A percentile compares a stretch with the other conserved stretches of the same genome.
These are phyloP conservation scores for Fusarium longipes DNA, from an alignment of 2,329 filamentous ascomycete genomes.

Conservation along the genomic window DNA sequence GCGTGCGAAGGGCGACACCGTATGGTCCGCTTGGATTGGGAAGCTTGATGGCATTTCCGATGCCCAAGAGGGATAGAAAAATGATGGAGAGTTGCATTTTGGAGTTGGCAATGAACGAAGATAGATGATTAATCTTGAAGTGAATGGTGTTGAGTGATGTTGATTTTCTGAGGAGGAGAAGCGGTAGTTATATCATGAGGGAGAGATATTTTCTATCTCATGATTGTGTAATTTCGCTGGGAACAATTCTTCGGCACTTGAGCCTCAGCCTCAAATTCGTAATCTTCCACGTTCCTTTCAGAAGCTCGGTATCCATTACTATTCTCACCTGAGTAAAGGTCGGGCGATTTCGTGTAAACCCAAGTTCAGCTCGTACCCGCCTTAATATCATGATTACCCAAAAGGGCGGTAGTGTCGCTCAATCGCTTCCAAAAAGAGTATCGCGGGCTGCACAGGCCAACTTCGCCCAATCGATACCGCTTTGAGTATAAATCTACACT, in stretches of 20 bases:
- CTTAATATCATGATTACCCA: constrained; percentile 3
- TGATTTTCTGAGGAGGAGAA: not conserved
- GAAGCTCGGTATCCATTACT: not conserved
- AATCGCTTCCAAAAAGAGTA: constrained; percentile 34
- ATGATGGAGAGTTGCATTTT: constrained; percentile 37
- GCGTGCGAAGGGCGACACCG: constrained; percentile 43
- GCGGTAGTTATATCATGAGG: not conserved
- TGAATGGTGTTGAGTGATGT: too few relatives aligned
- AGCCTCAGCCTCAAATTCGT: too few relatives aligned
- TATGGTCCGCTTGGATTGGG: constrained; percentile 49
- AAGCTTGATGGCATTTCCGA: constrained; percentile 43
- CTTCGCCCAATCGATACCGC: constrained; percentile 35
- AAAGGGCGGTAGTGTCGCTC: constrained; percentile 38
- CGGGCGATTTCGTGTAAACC: constrained; percentile 17
- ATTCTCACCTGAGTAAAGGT: constrained; percentile 16
- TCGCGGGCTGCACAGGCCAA: not conserved
- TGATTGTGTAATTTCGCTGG: not conserved
- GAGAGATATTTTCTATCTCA: not conserved
- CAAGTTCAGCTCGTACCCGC: not conserved
- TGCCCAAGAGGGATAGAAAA: constrained; percentile 24
- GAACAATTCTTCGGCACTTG: not conserved
- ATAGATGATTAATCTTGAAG: too few relatives aligned
- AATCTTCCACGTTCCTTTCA: not conserved
- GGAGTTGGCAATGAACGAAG: fast-evolving
- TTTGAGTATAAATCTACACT: constrained; percentile 31